A percentile compares a stretch with the other conserved stretches of the same genome.
phyloP scores from a whole-genome alignment of 148 eudicot genomes.

The Nepenthes gracilis region DNA sequence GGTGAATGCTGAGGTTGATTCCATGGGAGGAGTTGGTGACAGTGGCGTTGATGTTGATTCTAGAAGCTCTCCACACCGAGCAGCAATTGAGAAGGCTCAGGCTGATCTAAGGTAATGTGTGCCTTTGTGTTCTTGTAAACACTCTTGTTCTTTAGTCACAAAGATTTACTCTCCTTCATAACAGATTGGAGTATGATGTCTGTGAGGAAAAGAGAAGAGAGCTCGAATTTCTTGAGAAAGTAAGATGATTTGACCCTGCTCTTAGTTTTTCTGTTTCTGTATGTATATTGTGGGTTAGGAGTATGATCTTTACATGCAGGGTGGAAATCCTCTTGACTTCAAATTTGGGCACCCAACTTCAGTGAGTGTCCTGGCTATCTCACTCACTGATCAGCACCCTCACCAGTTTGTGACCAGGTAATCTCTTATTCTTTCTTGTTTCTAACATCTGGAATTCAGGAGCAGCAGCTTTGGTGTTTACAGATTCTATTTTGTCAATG shows the following conservation, averaged over 20 bases:
- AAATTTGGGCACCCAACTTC: conserved; percentile 53
- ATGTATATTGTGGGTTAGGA: background rate
- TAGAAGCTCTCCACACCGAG: conserved; percentile 63
- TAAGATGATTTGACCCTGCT: conserved; percentile 20
- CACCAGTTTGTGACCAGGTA: conserved; percentile 62
- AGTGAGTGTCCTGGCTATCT: conserved; percentile 76
- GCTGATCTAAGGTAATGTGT: conserved; percentile 65
- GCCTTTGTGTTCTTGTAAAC: conserved; percentile 6
- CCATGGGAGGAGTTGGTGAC: conserved; percentile 96
- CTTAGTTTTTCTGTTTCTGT: background rate
- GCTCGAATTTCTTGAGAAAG: conserved; percentile 93
- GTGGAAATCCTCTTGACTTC: conserved; percentile 91
- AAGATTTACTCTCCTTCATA: conserved; percentile 23
- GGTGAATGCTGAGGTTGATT: conserved; percentile 91
- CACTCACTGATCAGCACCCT: conserved; percentile 55
- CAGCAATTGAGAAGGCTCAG: conserved; percentile 82
- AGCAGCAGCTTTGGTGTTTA: conserved; percentile 2
- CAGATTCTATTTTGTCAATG: conserved; percentile 5
- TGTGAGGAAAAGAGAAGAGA: conserved; percentile 77
- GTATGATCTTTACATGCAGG: conserved; percentile 40
- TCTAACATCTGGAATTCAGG: conserved; percentile 2
- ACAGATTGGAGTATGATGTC: conserved; percentile 80
- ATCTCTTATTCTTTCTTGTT: conserved; percentile 4
- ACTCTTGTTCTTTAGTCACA: conserved; percentile 8
- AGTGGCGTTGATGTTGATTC: conserved; percentile 58